Evolutionary conservation across 805 yeast genomes (phyloP).

Genomic region (Wickerhamiella brachini): DNA sequence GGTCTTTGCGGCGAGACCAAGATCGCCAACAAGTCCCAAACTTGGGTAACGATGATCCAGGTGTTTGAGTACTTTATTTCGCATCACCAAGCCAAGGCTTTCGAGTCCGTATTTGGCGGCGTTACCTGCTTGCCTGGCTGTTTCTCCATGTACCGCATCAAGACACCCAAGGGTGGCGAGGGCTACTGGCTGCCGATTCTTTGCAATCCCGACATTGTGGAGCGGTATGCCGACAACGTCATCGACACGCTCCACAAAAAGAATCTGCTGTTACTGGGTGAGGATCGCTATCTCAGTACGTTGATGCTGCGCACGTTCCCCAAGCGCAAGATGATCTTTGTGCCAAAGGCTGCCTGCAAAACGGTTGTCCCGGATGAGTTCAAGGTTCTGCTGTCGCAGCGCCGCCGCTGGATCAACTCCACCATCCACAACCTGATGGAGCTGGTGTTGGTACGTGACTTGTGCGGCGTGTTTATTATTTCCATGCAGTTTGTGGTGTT

Average conservation of each 20-base stretch:
- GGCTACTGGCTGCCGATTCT: conserved; percentile 88
- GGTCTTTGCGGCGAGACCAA: conserved; percentile 93
- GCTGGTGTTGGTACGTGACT: conserved; percentile 64
- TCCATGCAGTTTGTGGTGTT: conserved; percentile 87
- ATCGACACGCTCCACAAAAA: conserved; percentile 74
- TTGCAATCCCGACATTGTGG: conserved; percentile 88
- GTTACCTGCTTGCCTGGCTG: conserved; percentile 95
- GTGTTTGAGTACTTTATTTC: conserved; percentile 88
- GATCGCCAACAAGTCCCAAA: conserved; percentile 64
- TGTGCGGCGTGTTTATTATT: conserved; percentile 89
- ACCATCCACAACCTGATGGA: conserved; percentile 89
- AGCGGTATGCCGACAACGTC: conserved; percentile 76
- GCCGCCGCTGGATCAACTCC: conserved; percentile 95
- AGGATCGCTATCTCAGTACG: conserved; percentile 74
- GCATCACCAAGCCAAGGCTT: conserved; percentile 88
- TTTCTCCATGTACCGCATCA: conserved; percentile 82
- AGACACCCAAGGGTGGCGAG: conserved; percentile 67
- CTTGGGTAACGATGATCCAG: conserved; percentile 89
- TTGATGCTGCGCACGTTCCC: conserved; percentile 84
- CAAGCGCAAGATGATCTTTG: conserved; percentile 70
- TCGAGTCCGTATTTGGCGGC: conserved; percentile 88
- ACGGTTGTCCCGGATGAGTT: conserved; percentile 81
- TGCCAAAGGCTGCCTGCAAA: conserved; percentile 84
- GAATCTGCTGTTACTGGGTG: conserved; percentile 75
- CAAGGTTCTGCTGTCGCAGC: conserved; percentile 68